These are phyloP conservation scores for Serendipita sp. DNA, from an alignment of 768 basidiomycete species.

Conservation along the genomic window DNA sequence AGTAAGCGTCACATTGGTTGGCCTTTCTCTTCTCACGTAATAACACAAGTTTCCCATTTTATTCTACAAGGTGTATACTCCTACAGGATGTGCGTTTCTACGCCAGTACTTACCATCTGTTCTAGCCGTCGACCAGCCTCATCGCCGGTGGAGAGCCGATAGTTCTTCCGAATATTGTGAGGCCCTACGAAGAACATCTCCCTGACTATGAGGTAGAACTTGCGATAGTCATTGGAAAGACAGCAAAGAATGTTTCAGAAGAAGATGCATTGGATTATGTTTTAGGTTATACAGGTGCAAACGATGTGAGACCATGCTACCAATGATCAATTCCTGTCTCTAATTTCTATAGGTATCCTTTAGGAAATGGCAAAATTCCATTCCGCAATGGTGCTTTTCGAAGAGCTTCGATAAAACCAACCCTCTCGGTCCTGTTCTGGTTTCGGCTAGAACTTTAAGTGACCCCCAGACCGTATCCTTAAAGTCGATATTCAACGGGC, in stretches of 20 bases:
- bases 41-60: constrained; percentile 36
- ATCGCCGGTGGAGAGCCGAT: constrained; percentile 57
- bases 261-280: constrained; percentile 74
- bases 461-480: constrained; percentile 52
- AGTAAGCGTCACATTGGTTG: not conserved
- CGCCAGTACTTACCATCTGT: not conserved
- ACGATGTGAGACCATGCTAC: constrained; percentile 39
- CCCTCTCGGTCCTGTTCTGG: constrained; percentile 70
- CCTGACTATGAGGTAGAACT: constrained; percentile 77
- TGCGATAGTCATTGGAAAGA: constrained; percentile 67
- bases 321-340: not conserved
- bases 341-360: constrained; percentile 44
- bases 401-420: constrained; percentile 63
- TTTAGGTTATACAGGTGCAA: constrained; percentile 64
- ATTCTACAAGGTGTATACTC: constrained; percentile 44
- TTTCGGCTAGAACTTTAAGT: constrained; percentile 43
- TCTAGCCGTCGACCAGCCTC: constrained; percentile 39
- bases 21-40: not conserved
- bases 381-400: constrained; percentile 77
- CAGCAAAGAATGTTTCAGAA: constrained; percentile 64
- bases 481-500: constrained; percentile 49
- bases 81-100: not conserved
- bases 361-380: constrained; percentile 63
- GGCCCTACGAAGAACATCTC: constrained; percentile 51
- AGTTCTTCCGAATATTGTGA: constrained; percentile 47